Base-by-base conservation (phyloP, 2,329 filamentous ascomycete genomes). In the Verticillium dahliae region DNA sequence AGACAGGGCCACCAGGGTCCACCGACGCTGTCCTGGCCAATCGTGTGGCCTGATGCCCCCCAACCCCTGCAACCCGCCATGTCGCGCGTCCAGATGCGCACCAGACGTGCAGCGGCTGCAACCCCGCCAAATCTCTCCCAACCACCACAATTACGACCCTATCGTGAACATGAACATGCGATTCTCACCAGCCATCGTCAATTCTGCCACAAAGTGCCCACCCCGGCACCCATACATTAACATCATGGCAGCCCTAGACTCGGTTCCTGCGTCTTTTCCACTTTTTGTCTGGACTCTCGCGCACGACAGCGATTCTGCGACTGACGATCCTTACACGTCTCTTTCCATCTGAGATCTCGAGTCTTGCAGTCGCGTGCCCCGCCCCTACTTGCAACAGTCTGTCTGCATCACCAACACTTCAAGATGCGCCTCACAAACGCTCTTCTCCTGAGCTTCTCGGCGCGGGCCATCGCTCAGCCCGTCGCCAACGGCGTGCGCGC, bases 361-460 rank as follows among this genome's bases (percentile, higher is more conserved):
- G 45, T 50, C 45, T 18, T 50, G 45, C 9, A 50, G 18, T 6
- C n/a, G 45, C 22, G 45, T 22, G 15, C n/a, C 15, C 4, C 27
- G 27, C 27, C 18, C n/a, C 45, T 15, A 50, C 6, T 27, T 22
- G n/a, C 45, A 50, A 1, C 45, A n/a, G 27, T 27, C 27, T 27
- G 27, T 5, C 45, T 10, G 45, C 45, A 22, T 50, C 45, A 50
- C 45, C 11, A 57, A 35, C 60, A 15, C 11, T 3, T 59, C 68
- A 73, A 69, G 62, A 76, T 76, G 74, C 71, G 68, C 63, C 58
- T 65, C 57, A 62, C 69, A 34, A 56, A 68, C 52, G 63, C 67
- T 31, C 61, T 73, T 56, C 59, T 73, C 56, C 66, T 70, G 31
- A 61, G 67, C 10, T 56, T 72, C 31, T 63, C 69, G 22, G 62